Conservation (phyloP, 768 basidiomycete species). For the Serendipita sp. region DNA sequence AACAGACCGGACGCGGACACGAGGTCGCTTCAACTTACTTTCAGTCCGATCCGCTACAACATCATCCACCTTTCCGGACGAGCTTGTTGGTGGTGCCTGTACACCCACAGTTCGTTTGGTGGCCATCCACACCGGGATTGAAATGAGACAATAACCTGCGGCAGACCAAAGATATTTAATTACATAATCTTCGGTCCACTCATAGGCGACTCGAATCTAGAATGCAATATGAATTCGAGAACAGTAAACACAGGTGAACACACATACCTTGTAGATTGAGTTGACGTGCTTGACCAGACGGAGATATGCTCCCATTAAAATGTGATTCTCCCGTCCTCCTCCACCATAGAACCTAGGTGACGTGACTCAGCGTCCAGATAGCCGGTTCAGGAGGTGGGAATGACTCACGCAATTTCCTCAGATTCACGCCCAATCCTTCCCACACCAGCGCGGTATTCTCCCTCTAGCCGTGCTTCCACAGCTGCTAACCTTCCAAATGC, state of each 20-base stretch:
- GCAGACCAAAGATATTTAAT: slow-evolving; percentile 96
- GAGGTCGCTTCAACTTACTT: background rate
- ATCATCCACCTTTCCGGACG: background rate
- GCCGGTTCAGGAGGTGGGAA: background rate
- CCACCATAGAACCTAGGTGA: slow-evolving; percentile 74
- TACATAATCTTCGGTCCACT: slow-evolving; percentile 93
- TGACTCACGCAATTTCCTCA: slow-evolving; percentile 76
- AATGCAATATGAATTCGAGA: background rate
- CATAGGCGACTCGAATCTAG: slow-evolving; percentile 84
- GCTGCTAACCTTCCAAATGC: slow-evolving; percentile 84
- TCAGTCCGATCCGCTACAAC: slow-evolving; percentile 6
- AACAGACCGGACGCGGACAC: background rate
- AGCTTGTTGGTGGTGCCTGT: slow-evolving; percentile 9
- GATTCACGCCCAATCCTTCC: slow-evolving; percentile 72
- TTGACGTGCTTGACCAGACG: slow-evolving; percentile 78
- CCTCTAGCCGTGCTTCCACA: slow-evolving; percentile 70
- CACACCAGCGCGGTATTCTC: slow-evolving; percentile 81
- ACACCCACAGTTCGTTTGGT: slow-evolving; percentile 25
- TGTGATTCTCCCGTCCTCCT: slow-evolving; percentile 63
- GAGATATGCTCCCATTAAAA: slow-evolving; percentile 61
- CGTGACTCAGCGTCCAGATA: background rate
- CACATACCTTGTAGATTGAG: slow-evolving; percentile 65
- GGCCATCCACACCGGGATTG: slow-evolving; percentile 72
- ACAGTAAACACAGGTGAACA: background rate
- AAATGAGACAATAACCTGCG: slow-evolving; percentile 78